These are phyloP conservation scores for Saraca asoca DNA, from an alignment of 331 rosid species.

Conservation along the genomic window DNA sequence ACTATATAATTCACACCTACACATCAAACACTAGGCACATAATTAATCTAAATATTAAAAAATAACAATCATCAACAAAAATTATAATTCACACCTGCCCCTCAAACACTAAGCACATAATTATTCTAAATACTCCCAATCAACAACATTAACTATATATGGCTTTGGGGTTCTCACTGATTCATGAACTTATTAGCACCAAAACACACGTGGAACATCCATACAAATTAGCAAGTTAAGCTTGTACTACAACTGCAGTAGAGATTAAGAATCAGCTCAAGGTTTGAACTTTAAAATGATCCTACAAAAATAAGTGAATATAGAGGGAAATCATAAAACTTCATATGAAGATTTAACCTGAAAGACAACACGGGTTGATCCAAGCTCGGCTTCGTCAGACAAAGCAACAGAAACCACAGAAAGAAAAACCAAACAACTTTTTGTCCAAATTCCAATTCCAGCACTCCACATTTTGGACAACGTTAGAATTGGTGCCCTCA, in stretches of 20 bases:
- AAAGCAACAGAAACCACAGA: constrained; percentile 32
- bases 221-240: background rate
- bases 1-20: constrained; percentile 16
- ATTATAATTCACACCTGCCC: constrained; percentile 8
- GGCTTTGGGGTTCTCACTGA: constrained; percentile 14
- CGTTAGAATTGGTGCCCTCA: constrained; percentile 26
- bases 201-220: background rate
- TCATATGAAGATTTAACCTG: constrained; percentile 49
- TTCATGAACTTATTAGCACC: constrained; percentile 2
- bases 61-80: too few relatives aligned
- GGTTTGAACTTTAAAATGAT: background rate
- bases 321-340: background rate
- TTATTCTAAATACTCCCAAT: background rate
- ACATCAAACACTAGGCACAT: background rate
- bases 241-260: background rate
- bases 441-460: constrained; percentile 27
- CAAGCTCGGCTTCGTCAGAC: constrained; percentile 53
- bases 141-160: constrained; percentile 20
- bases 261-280: constrained; percentile 7
- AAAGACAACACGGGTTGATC: constrained; percentile 80
- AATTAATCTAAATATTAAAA: too few relatives aligned
- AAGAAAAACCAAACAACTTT: constrained; percentile 30
- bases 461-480: constrained; percentile 40
- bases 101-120: constrained; percentile 1
- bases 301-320: constrained; percentile 23